phyloP scores from a whole-genome alignment of 1,284 basidiomycete species.

The Apiotrichum gamsii region DNA sequence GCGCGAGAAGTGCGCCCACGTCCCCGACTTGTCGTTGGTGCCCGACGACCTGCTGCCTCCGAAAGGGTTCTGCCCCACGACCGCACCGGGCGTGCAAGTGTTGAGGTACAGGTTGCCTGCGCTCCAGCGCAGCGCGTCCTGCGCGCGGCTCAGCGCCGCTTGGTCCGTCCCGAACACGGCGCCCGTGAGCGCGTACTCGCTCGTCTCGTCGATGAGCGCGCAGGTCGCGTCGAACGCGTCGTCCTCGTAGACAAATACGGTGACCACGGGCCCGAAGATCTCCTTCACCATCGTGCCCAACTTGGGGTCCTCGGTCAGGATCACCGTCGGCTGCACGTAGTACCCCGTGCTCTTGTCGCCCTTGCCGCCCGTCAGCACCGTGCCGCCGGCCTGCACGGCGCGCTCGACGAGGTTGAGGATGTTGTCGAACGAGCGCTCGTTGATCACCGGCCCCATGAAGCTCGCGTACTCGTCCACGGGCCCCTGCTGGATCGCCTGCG shows the following conservation, averaged over 20 bases:
- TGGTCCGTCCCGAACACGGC: constrained; percentile 57
- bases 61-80: constrained; percentile 86
- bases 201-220: constrained; percentile 70
- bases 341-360: constrained; percentile 80
- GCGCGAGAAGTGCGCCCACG: constrained; percentile 72
- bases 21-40: constrained; percentile 91
- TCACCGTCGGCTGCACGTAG: constrained; percentile 82
- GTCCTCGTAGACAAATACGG: constrained; percentile 68
- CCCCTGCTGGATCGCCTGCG: constrained; percentile 81
- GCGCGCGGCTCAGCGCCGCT: constrained; percentile 27
- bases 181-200: constrained; percentile 75
- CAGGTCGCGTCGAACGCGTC: constrained; percentile 73
- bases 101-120: constrained; percentile 70
- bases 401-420: constrained; percentile 70
- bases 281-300: constrained; percentile 83
- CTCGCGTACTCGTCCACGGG: constrained; percentile 65
- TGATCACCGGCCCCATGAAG: constrained; percentile 92
- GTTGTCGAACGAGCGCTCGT: constrained; percentile 70
- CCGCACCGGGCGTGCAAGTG: constrained; percentile 88
- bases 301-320: constrained; percentile 50
- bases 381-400: constrained; percentile 54
- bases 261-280: constrained; percentile 85
- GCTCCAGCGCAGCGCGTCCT: too few species aligned
- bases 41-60: constrained; percentile 80
- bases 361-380: constrained; percentile 31